These are phyloP conservation scores for Litsea cubeba DNA, from an alignment of 164 flowering plant species.

Conservation along the genomic window DNA sequence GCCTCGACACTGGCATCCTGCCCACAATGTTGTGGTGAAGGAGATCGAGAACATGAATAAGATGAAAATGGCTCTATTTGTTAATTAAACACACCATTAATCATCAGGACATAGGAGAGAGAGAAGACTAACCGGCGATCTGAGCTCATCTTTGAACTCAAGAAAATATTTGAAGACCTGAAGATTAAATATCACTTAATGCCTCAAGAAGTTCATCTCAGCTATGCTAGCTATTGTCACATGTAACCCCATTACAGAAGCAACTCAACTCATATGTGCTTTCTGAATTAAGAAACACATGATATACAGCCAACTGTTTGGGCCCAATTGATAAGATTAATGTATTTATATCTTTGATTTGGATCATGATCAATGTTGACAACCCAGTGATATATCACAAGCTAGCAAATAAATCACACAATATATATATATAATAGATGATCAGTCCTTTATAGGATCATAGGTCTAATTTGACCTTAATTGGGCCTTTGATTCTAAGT, in stretches of 20 bases:
- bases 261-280: not conserved
- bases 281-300: too few species aligned
- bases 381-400: too few species aligned
- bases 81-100: constrained; percentile 71
- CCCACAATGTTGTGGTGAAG: constrained; percentile 50
- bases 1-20: constrained; percentile 67
- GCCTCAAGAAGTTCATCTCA: constrained; percentile 75
- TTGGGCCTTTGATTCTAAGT: too few species aligned
- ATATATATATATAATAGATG: too few species aligned
- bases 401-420: too few species aligned
- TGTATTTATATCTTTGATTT: too few species aligned
- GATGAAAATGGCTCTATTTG: constrained; percentile 62
- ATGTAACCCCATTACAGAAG: not conserved
- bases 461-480: too few species aligned
- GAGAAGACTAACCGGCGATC: constrained; percentile 60
- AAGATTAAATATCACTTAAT: constrained; percentile 57
- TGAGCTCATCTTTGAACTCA: constrained; percentile 56
- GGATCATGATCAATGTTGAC: too few species aligned
- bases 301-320: not conserved
- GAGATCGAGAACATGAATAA: constrained; percentile 75
- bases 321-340: too few species aligned
- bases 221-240: constrained; percentile 1
- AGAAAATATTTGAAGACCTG: constrained; percentile 71
- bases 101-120: constrained; percentile 53
- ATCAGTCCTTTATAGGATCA: too few species aligned